These are phyloP conservation scores for Mycena leptocephala DNA, from an alignment of 768 basidiomycete genomes.

Conservation along the genomic window DNA sequence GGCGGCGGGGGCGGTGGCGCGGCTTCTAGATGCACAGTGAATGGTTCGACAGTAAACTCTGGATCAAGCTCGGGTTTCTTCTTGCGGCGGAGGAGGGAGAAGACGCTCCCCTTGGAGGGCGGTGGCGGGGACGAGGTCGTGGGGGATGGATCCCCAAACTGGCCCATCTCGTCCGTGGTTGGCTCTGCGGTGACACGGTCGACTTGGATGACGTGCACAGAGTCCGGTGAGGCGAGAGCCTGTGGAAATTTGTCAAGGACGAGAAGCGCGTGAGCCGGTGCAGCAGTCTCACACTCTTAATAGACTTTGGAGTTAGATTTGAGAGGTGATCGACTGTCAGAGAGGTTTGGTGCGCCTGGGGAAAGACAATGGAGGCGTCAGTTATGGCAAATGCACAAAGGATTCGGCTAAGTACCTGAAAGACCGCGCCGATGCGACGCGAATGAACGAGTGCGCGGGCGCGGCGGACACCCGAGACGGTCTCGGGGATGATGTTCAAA, in stretches of 20 bases:
- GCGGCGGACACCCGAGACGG: conserved; percentile 55
- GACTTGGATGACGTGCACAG: conserved; percentile 35
- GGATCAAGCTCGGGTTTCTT: conserved; percentile 50
- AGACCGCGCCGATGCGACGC: conserved; percentile 61
- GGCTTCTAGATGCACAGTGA: conserved; percentile 37
- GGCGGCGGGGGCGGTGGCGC: conserved; percentile 62
- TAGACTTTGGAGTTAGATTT: conserved; percentile 58
- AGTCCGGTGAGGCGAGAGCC: conserved; percentile 35
- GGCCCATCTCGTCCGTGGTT: conserved; percentile 24
- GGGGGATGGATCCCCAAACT: not conserved
- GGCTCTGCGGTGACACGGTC: conserved; percentile 27
- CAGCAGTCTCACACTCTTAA: conserved; percentile 34
- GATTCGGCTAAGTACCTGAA: conserved; percentile 53
- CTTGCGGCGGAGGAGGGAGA: conserved; percentile 58
- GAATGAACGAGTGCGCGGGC: conserved; percentile 66
- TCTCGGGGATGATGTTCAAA: conserved; percentile 63
- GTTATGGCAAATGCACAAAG: conserved; percentile 13
- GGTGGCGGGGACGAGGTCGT: conserved; percentile 17
- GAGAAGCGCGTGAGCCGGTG: not conserved
- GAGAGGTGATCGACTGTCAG: conserved; percentile 63
- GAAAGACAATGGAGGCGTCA: not conserved
- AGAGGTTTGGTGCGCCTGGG: conserved; percentile 61
- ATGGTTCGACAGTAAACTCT: conserved; percentile 37
- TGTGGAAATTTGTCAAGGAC: conserved; percentile 11
- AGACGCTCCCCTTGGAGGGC: conserved; percentile 42